Evolutionary conservation across 345 rosid genomes (phyloP).

Genomic region (Salix exigua): DNA sequence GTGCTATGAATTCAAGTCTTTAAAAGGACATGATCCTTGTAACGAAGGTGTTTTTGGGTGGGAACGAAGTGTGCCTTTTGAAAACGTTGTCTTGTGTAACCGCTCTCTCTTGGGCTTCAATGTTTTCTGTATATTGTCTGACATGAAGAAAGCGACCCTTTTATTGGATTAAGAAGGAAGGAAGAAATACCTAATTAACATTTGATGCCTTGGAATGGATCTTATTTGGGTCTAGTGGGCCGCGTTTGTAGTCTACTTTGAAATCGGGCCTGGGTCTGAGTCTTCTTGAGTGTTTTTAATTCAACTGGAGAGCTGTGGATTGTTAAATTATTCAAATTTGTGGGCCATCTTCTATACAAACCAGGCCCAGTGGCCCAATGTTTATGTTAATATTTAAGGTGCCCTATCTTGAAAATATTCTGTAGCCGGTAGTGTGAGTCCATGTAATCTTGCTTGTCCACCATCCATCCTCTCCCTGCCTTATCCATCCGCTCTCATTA

Average conservation of each 20-base stretch:
- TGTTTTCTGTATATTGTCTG: background rate
- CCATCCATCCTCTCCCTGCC: conserved; percentile 6
- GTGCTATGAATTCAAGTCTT: conserved; percentile 16
- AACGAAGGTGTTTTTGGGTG: background rate
- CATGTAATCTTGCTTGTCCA: background rate
- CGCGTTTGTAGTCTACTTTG: background rate
- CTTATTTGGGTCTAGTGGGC: background rate
- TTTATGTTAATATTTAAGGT: background rate
- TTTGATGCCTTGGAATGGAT: background rate
- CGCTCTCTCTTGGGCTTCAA: too few species aligned
- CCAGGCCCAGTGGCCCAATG: background rate
- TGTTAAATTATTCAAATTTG: background rate
- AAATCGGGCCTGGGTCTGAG: background rate
- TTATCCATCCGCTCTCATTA: background rate
- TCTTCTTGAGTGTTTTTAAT: background rate
- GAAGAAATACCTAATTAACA: too few species aligned
- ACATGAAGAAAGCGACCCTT: background rate
- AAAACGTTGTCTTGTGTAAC: background rate
- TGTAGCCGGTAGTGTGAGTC: background rate
- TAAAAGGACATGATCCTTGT: conserved; percentile 9
- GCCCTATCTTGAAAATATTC: background rate
- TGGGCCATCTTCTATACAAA: background rate
- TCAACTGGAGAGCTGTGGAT: background rate
- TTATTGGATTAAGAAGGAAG: background rate
- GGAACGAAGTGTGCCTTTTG: background rate